These are phyloP conservation scores for Hemerocallis citrina DNA, from an alignment of 106 monocot species.

Conservation along the genomic window DNA sequence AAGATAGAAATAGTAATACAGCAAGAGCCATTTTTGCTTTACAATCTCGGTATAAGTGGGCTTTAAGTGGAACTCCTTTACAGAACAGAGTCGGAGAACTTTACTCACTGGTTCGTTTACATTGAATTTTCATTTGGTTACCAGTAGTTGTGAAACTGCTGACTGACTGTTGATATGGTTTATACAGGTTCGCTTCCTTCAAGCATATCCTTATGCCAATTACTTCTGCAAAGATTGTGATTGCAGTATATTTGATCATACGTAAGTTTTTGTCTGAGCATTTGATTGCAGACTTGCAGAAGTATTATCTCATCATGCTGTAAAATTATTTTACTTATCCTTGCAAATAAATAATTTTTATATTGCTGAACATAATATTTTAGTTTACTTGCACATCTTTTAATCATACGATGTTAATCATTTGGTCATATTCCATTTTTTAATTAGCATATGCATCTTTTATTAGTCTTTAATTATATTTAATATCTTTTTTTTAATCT, in stretches of 20 bases:
- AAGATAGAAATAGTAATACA: conserved; percentile 63
- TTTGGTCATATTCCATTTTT: no score
- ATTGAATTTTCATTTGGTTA: background rate
- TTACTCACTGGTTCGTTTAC: conserved; percentile 73
- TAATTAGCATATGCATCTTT: background rate
- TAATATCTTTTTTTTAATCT: background rate
- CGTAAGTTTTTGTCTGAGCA: conserved; percentile 21
- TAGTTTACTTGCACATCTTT: background rate
- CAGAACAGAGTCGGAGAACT: conserved; percentile 94
- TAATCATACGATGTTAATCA: background rate
- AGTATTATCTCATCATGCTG: background rate
- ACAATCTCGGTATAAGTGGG: conserved; percentile 68
- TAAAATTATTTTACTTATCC: background rate
- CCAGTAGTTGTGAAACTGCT: background rate
- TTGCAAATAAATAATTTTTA: background rate
- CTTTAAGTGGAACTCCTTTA: conserved; percentile 82
- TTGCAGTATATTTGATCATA: conserved; percentile 53
- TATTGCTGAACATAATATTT: background rate
- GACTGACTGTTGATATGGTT: conserved; percentile 12
- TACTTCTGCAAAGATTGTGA: conserved; percentile 75
- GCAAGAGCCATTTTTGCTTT: conserved; percentile 78
- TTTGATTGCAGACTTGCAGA: background rate
- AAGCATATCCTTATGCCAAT: conserved; percentile 62
- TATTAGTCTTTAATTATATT: background rate
- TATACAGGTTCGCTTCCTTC: conserved; percentile 71